phyloP scores from a whole-genome alignment of 345 rosid genomes.

The Linum usitatissimum region DNA sequence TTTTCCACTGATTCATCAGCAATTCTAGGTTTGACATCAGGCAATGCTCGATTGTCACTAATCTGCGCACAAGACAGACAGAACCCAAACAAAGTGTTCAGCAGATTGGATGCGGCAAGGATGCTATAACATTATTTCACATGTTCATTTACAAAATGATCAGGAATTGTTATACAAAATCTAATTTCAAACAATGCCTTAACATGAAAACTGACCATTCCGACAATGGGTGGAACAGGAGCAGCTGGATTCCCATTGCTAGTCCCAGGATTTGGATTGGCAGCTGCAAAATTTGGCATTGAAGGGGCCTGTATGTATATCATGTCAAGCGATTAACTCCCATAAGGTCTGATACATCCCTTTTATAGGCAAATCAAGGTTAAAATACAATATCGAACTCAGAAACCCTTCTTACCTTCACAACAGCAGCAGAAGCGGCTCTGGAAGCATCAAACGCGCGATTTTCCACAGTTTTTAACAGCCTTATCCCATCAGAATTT shows the following conservation, averaged over 20 bases:
- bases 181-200: not conserved
- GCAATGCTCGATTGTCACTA: constrained; percentile 40
- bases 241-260: constrained; percentile 41
- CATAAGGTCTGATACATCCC: not conserved
- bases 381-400: not conserved
- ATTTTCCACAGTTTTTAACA: constrained; percentile 22
- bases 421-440: constrained; percentile 21
- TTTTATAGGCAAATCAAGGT: not conserved
- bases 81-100: not conserved
- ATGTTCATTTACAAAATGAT: not conserved
- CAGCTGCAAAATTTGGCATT: constrained; percentile 36
- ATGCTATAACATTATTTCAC: not conserved
- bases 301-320: constrained; percentile 34
- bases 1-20: constrained; percentile 47
- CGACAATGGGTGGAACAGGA: constrained; percentile 45
- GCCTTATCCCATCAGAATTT: constrained; percentile 25
- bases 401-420: constrained; percentile 36
- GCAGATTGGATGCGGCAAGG: not conserved
- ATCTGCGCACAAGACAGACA: constrained; percentile 27
- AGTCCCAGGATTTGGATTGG: constrained; percentile 42
- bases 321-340: constrained; percentile 11
- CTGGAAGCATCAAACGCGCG: constrained; percentile 17
- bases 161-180: not conserved
- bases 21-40: constrained; percentile 56
- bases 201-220: constrained; percentile 35